Conservation (phyloP, 371 early-diverging fungal genomes). For the Actinomucor elegans region DNA sequence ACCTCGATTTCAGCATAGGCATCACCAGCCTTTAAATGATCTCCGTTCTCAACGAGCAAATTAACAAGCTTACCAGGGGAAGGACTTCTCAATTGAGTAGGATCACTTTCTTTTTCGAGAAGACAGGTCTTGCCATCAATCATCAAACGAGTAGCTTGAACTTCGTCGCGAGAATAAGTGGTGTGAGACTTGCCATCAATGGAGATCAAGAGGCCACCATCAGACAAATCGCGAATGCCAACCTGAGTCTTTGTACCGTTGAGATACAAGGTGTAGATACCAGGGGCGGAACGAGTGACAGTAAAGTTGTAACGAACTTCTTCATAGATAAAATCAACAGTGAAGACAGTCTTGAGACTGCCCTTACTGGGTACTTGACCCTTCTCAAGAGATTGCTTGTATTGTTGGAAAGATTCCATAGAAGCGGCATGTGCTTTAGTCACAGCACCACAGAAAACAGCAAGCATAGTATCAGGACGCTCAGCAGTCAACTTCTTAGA, state of each 20-base stretch:
- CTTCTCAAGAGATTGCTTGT: slow-evolving; percentile 81
- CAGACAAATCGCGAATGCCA: slow-evolving; percentile 80
- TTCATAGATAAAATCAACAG: slow-evolving; percentile 90
- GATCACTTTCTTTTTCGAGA: slow-evolving; percentile 94
- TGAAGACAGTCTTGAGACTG: slow-evolving; percentile 73
- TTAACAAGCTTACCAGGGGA: slow-evolving; percentile 98
- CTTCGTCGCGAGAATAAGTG: slow-evolving; percentile 90
- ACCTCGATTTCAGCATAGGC: slow-evolving; percentile 97
- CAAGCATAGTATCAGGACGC: slow-evolving; percentile 86
- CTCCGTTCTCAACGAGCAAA: slow-evolving; percentile 89
- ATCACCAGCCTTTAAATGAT: slow-evolving; percentile 85
- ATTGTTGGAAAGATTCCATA: slow-evolving; percentile 67
- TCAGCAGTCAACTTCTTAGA: slow-evolving; percentile 88
- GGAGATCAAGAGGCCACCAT: slow-evolving; percentile 92
- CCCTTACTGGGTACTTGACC: slow-evolving; percentile 87
- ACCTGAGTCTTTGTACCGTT: slow-evolving; percentile 85
- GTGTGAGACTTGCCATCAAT: slow-evolving; percentile 88
- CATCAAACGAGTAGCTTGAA: slow-evolving; percentile 84
- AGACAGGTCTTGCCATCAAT: slow-evolving; percentile 91
- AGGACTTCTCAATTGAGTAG: slow-evolving; percentile 91
- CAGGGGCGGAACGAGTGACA: slow-evolving; percentile 80
- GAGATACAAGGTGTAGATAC: slow-evolving; percentile 75
- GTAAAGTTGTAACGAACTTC: slow-evolving; percentile 86
- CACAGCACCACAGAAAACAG: slow-evolving; percentile 92
- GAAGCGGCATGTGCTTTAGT: slow-evolving; percentile 78